Percentiles rank a stretch among this genome's conserved stretches.
These are phyloP conservation scores for Phytophthora palmivora DNA, from an alignment of 352 stramenopile species.

Conservation along the genomic window DNA sequence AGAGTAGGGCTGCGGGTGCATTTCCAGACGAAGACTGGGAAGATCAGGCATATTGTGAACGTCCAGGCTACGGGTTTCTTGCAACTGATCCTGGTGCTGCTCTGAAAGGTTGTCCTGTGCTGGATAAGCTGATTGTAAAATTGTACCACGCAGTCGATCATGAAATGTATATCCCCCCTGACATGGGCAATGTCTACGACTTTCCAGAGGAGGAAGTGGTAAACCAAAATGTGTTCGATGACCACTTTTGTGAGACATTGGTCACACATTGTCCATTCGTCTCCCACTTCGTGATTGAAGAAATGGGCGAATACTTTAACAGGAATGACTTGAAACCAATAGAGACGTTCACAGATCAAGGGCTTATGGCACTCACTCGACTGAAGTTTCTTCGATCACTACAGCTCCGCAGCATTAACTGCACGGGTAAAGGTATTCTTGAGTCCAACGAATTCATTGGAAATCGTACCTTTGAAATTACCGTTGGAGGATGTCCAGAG, in stretches of 20 bases:
- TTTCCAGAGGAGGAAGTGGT: slow-evolving; percentile 37
- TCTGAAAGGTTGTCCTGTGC: slow-evolving; percentile 35
- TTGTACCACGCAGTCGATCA: slow-evolving; percentile 39
- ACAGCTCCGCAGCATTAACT: slow-evolving; percentile 43
- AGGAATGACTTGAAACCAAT: slow-evolving; percentile 30
- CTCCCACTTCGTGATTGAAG: slow-evolving; percentile 29
- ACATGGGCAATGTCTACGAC: slow-evolving; percentile 9
- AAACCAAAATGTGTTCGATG: slow-evolving; percentile 37
- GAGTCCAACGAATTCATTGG: slow-evolving; percentile 29
- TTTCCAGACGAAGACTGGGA: slow-evolving; percentile 10
- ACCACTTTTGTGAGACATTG: slow-evolving; percentile 36
- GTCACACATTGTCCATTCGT: slow-evolving; percentile 29
- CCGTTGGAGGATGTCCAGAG: slow-evolving; percentile 25
- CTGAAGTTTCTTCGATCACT: slow-evolving; percentile 40
- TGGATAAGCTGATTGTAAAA: slow-evolving; percentile 32
- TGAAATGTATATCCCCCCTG: slow-evolving; percentile 1
- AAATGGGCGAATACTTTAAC: slow-evolving; percentile 42
- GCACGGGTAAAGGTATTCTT: slow-evolving; percentile 39
- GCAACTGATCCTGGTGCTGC: slow-evolving; percentile 28
- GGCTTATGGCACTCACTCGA: slow-evolving; percentile 35
- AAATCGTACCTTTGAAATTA: slow-evolving; percentile 40
- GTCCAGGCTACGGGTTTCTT: slow-evolving; percentile 21
- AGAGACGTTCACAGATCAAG: slow-evolving; percentile 37
- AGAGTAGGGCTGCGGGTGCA: slow-evolving; percentile 2
- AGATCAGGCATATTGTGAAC: slow-evolving; percentile 1